A percentile compares a stretch with the other conserved stretches of the same genome.
Conservation (phyloP, 306 rosid species). For the Calophaca sinica region DNA sequence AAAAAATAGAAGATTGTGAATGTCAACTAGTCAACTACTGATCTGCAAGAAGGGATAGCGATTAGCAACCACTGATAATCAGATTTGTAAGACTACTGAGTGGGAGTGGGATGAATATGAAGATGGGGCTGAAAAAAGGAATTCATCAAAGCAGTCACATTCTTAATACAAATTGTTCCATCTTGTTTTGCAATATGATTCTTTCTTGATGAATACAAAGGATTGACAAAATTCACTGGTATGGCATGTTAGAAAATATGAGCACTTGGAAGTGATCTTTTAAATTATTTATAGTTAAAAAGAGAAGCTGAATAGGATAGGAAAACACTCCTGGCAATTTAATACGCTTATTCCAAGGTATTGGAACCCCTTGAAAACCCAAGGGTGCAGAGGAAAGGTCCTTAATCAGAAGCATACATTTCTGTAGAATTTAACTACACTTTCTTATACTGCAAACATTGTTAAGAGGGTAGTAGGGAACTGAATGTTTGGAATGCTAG, state of each 20-base stretch:
- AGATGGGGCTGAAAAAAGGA: conserved; percentile 15
- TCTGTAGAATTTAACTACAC: conserved; percentile 25
- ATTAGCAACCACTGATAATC: conserved; percentile 21
- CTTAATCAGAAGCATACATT: conserved; percentile 27
- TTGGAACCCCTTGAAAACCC: conserved; percentile 23
- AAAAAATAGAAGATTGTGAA: conserved; percentile 34
- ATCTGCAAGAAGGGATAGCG: conserved; percentile 38
- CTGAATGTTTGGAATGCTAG: neutral
- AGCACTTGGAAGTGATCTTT: neutral
- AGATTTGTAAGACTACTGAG: conserved; percentile 31
- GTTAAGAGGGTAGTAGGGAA: neutral
- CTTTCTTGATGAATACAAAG: conserved; percentile 19
- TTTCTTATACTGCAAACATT: conserved; percentile 1
- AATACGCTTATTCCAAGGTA: conserved; percentile 12
- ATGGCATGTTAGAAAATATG: conserved; percentile 14
- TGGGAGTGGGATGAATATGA: conserved; percentile 14
- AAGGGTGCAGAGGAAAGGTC: conserved; percentile 30
- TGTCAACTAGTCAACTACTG: conserved; percentile 36
- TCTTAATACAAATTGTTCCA: conserved; percentile 19
- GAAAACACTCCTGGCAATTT: conserved; percentile 19
- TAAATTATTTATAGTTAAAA: conserved; percentile 24
- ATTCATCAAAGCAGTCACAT: conserved; percentile 31
- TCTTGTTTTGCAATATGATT: neutral
- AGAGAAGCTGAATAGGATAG: neutral
- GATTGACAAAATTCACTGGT: conserved; percentile 4